Evolutionary conservation across 495 filamentous ascomycete genomes (phyloP).

Genomic region (Niebla homalea): DNA sequence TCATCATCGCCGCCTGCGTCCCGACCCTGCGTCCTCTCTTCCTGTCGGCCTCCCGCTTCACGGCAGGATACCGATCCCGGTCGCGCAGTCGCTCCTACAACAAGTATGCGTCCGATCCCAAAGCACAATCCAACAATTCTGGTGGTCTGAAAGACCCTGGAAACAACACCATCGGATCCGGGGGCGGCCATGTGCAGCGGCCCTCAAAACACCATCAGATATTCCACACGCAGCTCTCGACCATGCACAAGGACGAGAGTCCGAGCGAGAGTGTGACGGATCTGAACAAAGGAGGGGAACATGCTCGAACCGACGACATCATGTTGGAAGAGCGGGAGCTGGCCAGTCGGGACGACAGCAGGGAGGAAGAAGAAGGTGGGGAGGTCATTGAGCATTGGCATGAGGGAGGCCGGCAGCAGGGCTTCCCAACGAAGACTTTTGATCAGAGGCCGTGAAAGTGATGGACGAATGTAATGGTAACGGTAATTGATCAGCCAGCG

Average conservation of each 20-base stretch:
- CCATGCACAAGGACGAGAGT: too few relatives aligned
- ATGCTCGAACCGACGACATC: neutral
- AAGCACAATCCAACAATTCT: neutral
- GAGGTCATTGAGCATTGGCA: too few relatives aligned
- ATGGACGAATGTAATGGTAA: too few relatives aligned
- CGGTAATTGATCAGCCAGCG: too few relatives aligned
- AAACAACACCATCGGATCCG: neutral
- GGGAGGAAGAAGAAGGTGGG: neutral
- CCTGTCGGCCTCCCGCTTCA: conserved; percentile 14
- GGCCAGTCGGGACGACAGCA: neutral
- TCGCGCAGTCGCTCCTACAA: neutral
- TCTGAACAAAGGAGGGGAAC: neutral
- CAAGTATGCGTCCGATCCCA: neutral
- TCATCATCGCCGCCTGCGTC: conserved; percentile 37
- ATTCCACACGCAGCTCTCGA: too few relatives aligned
- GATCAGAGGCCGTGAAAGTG: too few relatives aligned
- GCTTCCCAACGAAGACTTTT: too few relatives aligned
- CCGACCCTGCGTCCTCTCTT: conserved; percentile 32
- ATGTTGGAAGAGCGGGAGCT: neutral
- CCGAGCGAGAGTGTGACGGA: neutral
- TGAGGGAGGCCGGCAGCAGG: too few relatives aligned
- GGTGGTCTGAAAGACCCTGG: neutral
- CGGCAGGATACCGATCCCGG: neutral
- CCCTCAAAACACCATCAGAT: too few relatives aligned
- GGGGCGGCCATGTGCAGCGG: too few relatives aligned